A percentile compares a stretch with the other conserved stretches of the same genome.
phyloP scores from a whole-genome alignment of 1,139 yeast species.

The Yamadazyma friedrichii region DNA sequence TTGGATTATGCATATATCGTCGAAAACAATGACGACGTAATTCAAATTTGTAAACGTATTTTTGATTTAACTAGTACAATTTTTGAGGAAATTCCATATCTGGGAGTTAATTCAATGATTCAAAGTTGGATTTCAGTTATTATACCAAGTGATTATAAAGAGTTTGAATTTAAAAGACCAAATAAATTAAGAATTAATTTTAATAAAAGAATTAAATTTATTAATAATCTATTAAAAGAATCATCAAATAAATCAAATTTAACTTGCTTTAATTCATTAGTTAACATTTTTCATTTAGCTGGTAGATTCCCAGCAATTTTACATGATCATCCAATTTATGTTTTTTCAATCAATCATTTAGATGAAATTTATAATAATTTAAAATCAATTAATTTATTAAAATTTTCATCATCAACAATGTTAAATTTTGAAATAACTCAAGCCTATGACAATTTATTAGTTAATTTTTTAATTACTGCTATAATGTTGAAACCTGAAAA shows the following conservation, averaged over 20 bases:
- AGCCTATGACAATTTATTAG: conserved; percentile 25
- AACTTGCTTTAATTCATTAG: conserved; percentile 42
- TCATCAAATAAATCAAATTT: conserved; percentile 33
- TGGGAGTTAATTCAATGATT: conserved; percentile 27
- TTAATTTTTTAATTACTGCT: conserved; percentile 44
- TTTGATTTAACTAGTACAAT: conserved; percentile 33
- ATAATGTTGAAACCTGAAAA: conserved; percentile 38
- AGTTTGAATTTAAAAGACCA: conserved; percentile 24
- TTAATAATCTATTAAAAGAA: conserved; percentile 34
- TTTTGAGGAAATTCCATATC: conserved; percentile 29
- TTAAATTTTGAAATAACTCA: conserved; percentile 12
- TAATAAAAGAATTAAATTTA: conserved; percentile 37
- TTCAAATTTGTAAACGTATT: conserved; percentile 25
- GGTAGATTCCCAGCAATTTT: conserved; percentile 30
- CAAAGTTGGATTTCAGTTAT: conserved; percentile 36
- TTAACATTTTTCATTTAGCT: conserved; percentile 44
- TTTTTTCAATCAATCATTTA: conserved; percentile 39
- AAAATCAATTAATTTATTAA: conserved; percentile 13
- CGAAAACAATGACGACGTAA: conserved; percentile 26
- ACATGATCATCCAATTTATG: conserved; percentile 39
- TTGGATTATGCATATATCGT: conserved; percentile 40
- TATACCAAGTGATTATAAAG: conserved; percentile 38
- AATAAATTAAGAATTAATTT: conserved; percentile 33
- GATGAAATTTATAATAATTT: conserved; percentile 37
- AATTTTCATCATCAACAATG: conserved; percentile 16